Evolutionary conservation across 768 basidiomycete species (phyloP), one percentile per base, ranked within the genome.

Genomic region (Suillus clintonianus): DNA sequence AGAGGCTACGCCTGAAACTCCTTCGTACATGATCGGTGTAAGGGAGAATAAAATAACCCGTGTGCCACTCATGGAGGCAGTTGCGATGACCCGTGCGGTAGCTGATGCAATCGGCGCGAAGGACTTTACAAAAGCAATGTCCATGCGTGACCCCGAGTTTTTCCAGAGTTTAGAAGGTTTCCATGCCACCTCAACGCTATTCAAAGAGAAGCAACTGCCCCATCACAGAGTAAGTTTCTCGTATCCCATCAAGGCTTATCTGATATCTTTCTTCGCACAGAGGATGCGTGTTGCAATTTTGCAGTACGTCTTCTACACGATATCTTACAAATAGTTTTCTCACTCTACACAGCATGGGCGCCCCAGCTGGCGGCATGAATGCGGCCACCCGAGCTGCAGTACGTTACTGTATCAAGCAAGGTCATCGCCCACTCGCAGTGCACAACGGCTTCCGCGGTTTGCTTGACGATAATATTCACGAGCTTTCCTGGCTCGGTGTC

Each of bases 281-380:
- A 82, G 89, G 67, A 88, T 95, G 80, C 87, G 90, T 22, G 77
- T 94, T 56, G 92, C 87, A 1, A 89, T 95, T 64, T 88, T 94
- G 80, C 92, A 94, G 93, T 92, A 78, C 80, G 90, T 75, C 22
- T 22, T n/a, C 14, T 13, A 8, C 14, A 1, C 8, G 10, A 6
- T 56, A 10, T 19, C 43, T 34, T 43, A 2, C 8, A 19, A 7
- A n/a, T 36, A 24, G 24, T n/a, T 54, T 5, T 54, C 30, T 61
- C 47, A 65, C 17, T 63, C 41, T 62, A 62, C 60, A 34, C 50
- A 97, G 95, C 71, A 89, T 95, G 72, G 97, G 97, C 58, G 97
- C 97, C 1, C 97, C 97, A 5, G 97, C 97, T 2, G 97, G 97
- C 53, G 97, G 97, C 10, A 98, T 99, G 94, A 99, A 99, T 73